phyloP scores from a whole-genome alignment of 2,329 filamentous ascomycete genomes.

The Neurospora crassa region DNA sequence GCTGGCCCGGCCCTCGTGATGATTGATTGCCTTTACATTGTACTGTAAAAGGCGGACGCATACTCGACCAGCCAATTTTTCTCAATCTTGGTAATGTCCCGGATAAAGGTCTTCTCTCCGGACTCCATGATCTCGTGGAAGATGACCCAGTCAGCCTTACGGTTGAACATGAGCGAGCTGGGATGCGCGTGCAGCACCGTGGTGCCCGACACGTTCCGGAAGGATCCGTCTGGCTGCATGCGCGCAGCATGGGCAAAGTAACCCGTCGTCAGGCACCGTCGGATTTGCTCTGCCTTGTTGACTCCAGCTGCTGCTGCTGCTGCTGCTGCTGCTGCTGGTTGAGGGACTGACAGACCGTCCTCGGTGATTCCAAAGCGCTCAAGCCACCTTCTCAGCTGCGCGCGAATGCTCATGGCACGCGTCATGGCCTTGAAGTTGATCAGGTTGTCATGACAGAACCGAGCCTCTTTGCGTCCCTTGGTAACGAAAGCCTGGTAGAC shows the following conservation, averaged over 20 bases:
- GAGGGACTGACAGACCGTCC: constrained; percentile 47
- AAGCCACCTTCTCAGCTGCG: constrained; percentile 77
- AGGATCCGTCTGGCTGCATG: constrained; percentile 90
- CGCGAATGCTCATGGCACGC: constrained; percentile 74
- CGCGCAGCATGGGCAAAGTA: constrained; percentile 90
- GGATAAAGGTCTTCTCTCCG: constrained; percentile 76
- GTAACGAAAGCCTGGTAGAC: constrained; percentile 85
- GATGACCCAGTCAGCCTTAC: constrained; percentile 92
- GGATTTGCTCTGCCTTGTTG: constrained; percentile 59
- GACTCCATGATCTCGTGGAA: constrained; percentile 93
- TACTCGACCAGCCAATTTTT: constrained; percentile 89
- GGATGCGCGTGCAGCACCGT: constrained; percentile 80
- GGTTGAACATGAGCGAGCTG: constrained; percentile 88
- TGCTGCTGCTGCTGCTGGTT: constrained; percentile 14
- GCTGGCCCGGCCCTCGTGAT: not conserved
- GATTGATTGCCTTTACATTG: constrained; percentile 27
- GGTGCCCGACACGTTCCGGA: constrained; percentile 72
- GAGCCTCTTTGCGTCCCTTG: constrained; percentile 69
- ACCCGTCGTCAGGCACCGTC: constrained; percentile 75
- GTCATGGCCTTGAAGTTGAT: constrained; percentile 80
- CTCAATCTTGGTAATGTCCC: constrained; percentile 88
- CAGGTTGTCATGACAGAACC: constrained; percentile 79
- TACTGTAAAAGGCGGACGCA: constrained; percentile 71
- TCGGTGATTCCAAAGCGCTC: constrained; percentile 71
- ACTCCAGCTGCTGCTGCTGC: constrained; percentile 21